Conservation (phyloP, 2,329 filamentous ascomycete genomes). For the Fusarium secorum region DNA sequence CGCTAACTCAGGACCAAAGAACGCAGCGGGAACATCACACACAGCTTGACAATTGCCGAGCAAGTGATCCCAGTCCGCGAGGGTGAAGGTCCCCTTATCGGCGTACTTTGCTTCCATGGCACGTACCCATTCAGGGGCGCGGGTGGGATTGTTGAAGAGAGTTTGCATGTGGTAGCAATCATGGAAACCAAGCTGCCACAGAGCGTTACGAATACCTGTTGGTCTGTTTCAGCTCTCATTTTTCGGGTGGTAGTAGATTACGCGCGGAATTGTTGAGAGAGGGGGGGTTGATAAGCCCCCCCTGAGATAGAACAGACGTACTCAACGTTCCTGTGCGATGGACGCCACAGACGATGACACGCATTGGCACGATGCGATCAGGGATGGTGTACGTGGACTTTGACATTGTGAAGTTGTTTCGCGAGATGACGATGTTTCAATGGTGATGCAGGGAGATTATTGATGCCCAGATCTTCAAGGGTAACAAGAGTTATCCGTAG, state of each 20-base stretch:
- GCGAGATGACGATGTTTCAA: constrained; percentile 20
- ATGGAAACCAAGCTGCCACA: constrained; percentile 48
- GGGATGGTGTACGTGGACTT: constrained; percentile 14
- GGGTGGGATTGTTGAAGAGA: constrained; percentile 39
- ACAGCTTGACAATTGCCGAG: constrained; percentile 59
- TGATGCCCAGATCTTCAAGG: constrained; percentile 21
- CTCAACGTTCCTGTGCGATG: constrained; percentile 51
- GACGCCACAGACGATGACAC: constrained; percentile 51
- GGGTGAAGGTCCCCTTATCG: constrained; percentile 44
- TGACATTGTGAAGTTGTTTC: constrained; percentile 21
- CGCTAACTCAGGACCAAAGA: constrained; percentile 52
- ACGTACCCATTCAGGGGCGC: constrained; percentile 44
- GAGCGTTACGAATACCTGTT: constrained; percentile 46
- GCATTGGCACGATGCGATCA: constrained; percentile 50
- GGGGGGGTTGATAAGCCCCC: not conserved
- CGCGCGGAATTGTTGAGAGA: not conserved
- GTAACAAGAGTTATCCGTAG: not conserved
- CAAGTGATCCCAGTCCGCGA: constrained; percentile 55
- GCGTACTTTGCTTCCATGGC: constrained; percentile 47
- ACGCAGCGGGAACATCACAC: constrained; percentile 64
- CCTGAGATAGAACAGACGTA: constrained; percentile 32
- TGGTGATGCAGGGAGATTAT: constrained; percentile 6
- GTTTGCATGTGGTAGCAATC: constrained; percentile 50
- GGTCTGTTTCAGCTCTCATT: constrained; percentile 12
- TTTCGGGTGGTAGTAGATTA: not conserved